These are phyloP conservation scores for Erysiphe pulchra DNA, from an alignment of 2,329 filamentous ascomycete genomes.

Conservation along the genomic window DNA sequence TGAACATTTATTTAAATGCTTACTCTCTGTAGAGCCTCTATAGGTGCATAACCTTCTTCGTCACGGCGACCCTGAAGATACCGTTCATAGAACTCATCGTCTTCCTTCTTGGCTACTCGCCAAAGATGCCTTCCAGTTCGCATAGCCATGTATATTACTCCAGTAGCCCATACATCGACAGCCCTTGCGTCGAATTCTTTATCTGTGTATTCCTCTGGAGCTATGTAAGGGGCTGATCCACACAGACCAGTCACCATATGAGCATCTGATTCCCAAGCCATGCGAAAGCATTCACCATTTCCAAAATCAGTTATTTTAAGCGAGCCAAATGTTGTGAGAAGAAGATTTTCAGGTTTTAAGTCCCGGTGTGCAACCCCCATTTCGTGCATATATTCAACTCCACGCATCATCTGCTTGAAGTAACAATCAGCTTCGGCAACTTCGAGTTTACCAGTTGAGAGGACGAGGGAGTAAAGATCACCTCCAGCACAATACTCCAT, in stretches of 20 bases:
- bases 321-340: conserved; percentile 73
- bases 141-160: conserved; percentile 99
- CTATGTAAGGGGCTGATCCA: conserved; percentile 89
- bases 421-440: conserved; percentile 88
- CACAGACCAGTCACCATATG: conserved; percentile 97
- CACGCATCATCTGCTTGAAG: conserved; percentile 98
- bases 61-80: conserved; percentile 84
- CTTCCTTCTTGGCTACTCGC: conserved; percentile 88
- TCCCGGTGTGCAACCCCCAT: conserved; percentile 98
- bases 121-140: conserved; percentile 84
- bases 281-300: conserved; percentile 90
- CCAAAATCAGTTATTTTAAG: conserved; percentile 98
- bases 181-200: conserved; percentile 91
- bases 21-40: conserved; percentile 85
- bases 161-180: conserved; percentile 96
- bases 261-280: conserved; percentile 96
- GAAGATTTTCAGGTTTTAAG: conserved; percentile 85
- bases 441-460: conserved; percentile 76
- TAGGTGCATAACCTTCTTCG: conserved; percentile 86
- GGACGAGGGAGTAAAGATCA: conserved; percentile 79
- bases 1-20: conserved; percentile 16
- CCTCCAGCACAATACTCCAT: conserved; percentile 98
- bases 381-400: conserved; percentile 96
- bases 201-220: conserved; percentile 85
- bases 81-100: conserved; percentile 89